Conservation (phyloP, 257 asterid genomes). For the Osmanthus fragrans region DNA sequence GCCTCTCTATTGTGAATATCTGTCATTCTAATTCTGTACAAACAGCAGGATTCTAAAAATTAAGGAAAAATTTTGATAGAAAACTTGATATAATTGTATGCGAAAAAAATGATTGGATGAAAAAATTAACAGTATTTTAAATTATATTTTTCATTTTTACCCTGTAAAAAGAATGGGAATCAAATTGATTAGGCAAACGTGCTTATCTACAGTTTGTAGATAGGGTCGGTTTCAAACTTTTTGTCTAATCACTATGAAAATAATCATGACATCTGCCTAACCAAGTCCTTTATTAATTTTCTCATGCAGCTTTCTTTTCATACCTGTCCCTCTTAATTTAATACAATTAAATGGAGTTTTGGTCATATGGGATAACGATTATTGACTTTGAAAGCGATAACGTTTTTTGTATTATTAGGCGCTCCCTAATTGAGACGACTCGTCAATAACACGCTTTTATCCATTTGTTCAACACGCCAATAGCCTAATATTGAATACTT, state of each 20-base stretch:
- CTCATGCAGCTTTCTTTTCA: neutral
- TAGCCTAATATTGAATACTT: neutral
- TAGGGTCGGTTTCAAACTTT: neutral
- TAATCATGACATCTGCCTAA: slow-evolving; percentile 3
- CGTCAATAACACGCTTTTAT: neutral
- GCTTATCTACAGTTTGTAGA: neutral
- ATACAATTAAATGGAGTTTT: neutral
- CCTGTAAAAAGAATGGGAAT: too few relatives aligned
- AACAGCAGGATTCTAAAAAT: too few relatives aligned
- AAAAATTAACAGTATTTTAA: too few relatives aligned
- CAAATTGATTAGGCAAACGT: neutral
- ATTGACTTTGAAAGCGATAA: neutral
- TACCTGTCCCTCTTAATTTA: neutral
- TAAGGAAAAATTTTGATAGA: too few relatives aligned
- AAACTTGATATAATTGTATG: too few relatives aligned
- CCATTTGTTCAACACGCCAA: neutral
- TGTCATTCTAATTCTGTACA: too few relatives aligned
- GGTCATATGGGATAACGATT: neutral
- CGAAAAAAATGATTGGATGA: too few relatives aligned
- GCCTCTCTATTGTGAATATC: too few relatives aligned
- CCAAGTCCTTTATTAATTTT: neutral
- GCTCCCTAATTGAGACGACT: neutral
- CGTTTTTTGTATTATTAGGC: neutral
- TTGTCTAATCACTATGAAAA: neutral
- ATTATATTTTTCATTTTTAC: too few relatives aligned